These are phyloP conservation scores for Lathyrus aphaca DNA, from an alignment of 306 rosid species.

Conservation along the genomic window DNA sequence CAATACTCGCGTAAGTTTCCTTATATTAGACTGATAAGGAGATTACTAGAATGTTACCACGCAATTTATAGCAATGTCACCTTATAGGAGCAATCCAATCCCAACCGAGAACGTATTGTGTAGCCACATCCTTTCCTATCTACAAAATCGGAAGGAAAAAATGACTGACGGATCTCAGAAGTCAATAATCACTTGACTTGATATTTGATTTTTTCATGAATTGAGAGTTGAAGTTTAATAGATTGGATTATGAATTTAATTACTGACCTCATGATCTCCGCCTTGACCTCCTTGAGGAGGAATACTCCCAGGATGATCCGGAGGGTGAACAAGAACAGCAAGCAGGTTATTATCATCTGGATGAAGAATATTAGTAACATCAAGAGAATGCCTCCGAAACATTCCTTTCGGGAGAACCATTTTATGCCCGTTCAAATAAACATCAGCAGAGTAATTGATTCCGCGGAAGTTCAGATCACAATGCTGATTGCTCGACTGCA, in stretches of 20 bases:
- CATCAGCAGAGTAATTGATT: slow-evolving; percentile 83
- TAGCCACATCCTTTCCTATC: slow-evolving; percentile 96
- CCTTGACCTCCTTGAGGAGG: slow-evolving; percentile 91
- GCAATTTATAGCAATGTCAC: slow-evolving; percentile 49
- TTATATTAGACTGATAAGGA: slow-evolving; percentile 27
- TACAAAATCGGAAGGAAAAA: slow-evolving; percentile 36
- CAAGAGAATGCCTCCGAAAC: slow-evolving; percentile 89
- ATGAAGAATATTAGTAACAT: slow-evolving; percentile 77
- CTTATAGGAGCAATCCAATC: slow-evolving; percentile 99
- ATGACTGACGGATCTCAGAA: not conserved
- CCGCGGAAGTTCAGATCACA: slow-evolving; percentile 91
- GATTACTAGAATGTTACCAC: slow-evolving; percentile 11
- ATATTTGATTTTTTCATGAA: not conserved
- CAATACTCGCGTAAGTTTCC: slow-evolving; percentile 21
- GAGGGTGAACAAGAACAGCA: slow-evolving; percentile 93
- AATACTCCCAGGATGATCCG: slow-evolving; percentile 94
- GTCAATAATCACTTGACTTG: slow-evolving; percentile 30
- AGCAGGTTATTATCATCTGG: slow-evolving; percentile 71
- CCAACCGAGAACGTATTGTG: slow-evolving; percentile 97
- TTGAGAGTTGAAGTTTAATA: slow-evolving; percentile 27
- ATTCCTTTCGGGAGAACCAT: slow-evolving; percentile 80
- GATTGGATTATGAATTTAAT: slow-evolving; percentile 6
- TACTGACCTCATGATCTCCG: slow-evolving; percentile 89
- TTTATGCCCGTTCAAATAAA: slow-evolving; percentile 82
- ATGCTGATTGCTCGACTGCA: slow-evolving; percentile 69